Conservation (phyloP, 2,329 filamentous ascomycete species). For the Gnomoniopsis sp. region DNA sequence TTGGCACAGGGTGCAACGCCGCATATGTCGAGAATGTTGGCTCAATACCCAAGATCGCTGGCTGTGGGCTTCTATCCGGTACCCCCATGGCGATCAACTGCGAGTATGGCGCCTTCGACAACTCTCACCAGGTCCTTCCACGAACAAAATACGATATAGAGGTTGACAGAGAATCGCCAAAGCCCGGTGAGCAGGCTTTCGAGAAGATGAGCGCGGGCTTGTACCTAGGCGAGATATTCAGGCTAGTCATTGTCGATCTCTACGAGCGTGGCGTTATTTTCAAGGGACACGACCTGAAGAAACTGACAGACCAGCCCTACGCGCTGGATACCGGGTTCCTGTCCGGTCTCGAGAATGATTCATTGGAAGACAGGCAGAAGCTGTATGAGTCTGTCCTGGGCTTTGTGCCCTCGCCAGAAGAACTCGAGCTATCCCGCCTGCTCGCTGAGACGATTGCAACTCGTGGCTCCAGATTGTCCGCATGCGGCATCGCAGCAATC, state of each 20-base stretch:
- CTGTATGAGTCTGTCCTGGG: constrained; percentile 59
- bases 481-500: constrained; percentile 73
- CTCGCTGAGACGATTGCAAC: constrained; percentile 72
- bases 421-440: constrained; percentile 67
- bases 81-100: constrained; percentile 78
- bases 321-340: constrained; percentile 70
- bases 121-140: constrained; percentile 65
- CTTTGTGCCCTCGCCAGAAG: constrained; percentile 57
- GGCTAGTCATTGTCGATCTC: constrained; percentile 54
- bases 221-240: constrained; percentile 75
- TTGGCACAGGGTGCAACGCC: constrained; percentile 78
- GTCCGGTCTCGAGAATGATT: constrained; percentile 67
- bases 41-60: constrained; percentile 58
- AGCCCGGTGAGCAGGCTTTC: constrained; percentile 77
- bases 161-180: constrained; percentile 65
- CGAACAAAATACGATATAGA: constrained; percentile 64
- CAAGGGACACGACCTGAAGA: constrained; percentile 60
- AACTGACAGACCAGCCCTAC: constrained; percentile 62
- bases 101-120: constrained; percentile 81
- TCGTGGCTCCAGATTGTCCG: constrained; percentile 67
- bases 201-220: constrained; percentile 81
- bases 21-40: constrained; percentile 73
- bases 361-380: constrained; percentile 65
- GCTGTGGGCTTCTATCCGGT: constrained; percentile 52
- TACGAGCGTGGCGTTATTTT: constrained; percentile 58